Evolutionary conservation across 495 filamentous ascomycete genomes (phyloP).

Genomic region (Neurospora tetrasperma): DNA sequence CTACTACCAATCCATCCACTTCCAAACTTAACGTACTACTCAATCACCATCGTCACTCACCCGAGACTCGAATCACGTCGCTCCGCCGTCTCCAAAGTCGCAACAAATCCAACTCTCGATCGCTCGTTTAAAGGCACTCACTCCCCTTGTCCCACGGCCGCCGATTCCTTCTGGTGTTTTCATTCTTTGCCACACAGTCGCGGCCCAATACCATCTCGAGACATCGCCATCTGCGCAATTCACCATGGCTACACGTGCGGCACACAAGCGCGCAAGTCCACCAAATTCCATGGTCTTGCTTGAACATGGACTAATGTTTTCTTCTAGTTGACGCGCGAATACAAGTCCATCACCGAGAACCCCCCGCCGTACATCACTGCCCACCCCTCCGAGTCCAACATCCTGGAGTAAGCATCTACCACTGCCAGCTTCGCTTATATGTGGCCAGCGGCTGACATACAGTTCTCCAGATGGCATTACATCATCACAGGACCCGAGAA

Average conservation of each 20-base stretch:
- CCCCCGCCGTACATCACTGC: slow-evolving; percentile 90
- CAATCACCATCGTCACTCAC: not conserved
- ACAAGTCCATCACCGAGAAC: slow-evolving; percentile 81
- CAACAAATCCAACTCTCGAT: not conserved
- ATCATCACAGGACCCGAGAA: slow-evolving; percentile 92
- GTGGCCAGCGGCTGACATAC: slow-evolving; percentile 3
- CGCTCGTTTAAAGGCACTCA: not conserved
- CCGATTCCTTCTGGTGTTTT: not conserved
- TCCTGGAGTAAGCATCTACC: slow-evolving; percentile 58
- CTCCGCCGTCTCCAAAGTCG: not conserved
- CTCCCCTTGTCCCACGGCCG: not conserved
- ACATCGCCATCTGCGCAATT: slow-evolving; percentile 33
- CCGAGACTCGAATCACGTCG: not conserved
- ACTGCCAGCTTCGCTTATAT: not conserved
- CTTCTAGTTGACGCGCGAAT: slow-evolving; percentile 79
- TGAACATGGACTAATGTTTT: not conserved
- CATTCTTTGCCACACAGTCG: not conserved
- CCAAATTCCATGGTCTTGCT: not conserved
- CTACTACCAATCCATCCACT: not conserved
- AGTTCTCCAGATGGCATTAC: slow-evolving; percentile 77
- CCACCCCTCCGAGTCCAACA: slow-evolving; percentile 89
- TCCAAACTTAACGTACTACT: not conserved
- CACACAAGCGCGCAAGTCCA: slow-evolving; percentile 66
- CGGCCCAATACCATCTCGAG: not conserved
- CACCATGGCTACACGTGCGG: slow-evolving; percentile 70